Percentiles rank a stretch among this genome's conserved stretches.
Evolutionary conservation across 441 rosid genomes (phyloP).

Genomic region (Gossypium laxum): DNA sequence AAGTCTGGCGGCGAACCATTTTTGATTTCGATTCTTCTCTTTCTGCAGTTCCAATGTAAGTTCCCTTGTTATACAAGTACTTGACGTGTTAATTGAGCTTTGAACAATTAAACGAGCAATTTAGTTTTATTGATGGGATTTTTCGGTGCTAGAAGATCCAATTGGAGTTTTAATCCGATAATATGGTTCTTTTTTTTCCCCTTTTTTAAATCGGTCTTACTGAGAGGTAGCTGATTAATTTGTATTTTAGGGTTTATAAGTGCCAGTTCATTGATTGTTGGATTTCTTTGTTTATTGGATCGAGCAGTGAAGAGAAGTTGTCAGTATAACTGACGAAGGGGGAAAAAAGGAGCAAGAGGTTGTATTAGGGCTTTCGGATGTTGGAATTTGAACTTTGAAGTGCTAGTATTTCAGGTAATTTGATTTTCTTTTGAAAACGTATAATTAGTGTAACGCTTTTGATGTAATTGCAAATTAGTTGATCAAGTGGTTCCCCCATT

Average conservation of each 20-base stretch:
- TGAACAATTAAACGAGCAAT: neutral
- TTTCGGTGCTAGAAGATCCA: neutral
- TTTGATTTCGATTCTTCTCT: neutral
- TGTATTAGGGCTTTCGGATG: conserved; percentile 2
- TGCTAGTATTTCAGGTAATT: conserved; percentile 12
- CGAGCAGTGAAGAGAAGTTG: conserved; percentile 10
- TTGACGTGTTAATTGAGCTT: neutral
- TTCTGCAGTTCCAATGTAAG: neutral
- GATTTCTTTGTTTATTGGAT: conserved; percentile 6
- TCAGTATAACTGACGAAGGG: neutral
- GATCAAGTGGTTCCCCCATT: neutral
- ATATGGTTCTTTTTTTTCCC: neutral
- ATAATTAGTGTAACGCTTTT: neutral
- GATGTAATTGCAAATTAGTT: neutral
- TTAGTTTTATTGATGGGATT: neutral
- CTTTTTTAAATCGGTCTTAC: neutral
- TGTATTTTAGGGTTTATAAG: conserved; percentile 2
- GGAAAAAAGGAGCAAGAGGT: neutral
- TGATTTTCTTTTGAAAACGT: neutral
- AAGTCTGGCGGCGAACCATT: neutral
- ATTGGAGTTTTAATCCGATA: neutral
- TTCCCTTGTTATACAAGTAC: neutral
- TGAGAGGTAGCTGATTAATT: neutral
- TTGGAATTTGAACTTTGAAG: neutral
- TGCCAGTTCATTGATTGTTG: conserved; percentile 1